Percentiles rank a stretch among this genome's conserved stretches.
phyloP scores from a whole-genome alignment of 495 filamentous ascomycete species.

The Echria macrotheca region DNA sequence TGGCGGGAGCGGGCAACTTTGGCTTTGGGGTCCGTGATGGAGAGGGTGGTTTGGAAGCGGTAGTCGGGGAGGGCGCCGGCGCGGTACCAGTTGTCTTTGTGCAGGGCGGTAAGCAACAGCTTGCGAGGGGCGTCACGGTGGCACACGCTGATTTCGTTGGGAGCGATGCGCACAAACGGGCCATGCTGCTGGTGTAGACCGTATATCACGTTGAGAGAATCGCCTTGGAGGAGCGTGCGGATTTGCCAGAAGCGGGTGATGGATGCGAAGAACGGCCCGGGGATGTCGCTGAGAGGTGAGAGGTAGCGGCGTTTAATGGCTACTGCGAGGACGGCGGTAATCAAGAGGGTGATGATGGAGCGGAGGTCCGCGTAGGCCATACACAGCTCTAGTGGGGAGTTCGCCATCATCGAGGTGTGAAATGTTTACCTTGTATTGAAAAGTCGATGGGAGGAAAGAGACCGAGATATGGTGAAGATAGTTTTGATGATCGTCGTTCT shows the following conservation, averaged over 20 bases:
- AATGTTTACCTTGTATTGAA: neutral
- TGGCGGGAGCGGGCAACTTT: slow-evolving; percentile 32
- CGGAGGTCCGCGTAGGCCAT: neutral
- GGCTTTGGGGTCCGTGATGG: slow-evolving; percentile 31
- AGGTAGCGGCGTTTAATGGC: slow-evolving; percentile 7
- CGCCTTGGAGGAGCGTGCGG: neutral
- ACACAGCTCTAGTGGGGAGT: neutral
- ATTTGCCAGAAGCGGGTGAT: slow-evolving; percentile 4
- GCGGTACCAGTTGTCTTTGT: slow-evolving; percentile 26
- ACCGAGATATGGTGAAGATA: too few relatives aligned
- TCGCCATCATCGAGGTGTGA: neutral
- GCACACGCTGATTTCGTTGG: slow-evolving; percentile 45
- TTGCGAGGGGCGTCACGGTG: slow-evolving; percentile 40
- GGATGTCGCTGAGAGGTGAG: slow-evolving; percentile 6
- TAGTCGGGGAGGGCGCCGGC: slow-evolving; percentile 36
- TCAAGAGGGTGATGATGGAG: neutral
- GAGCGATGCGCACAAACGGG: slow-evolving; percentile 42
- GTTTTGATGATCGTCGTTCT: too few relatives aligned
- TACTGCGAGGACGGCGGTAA: neutral
- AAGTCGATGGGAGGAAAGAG: too few relatives aligned
- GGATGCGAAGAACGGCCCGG: slow-evolving; percentile 8
- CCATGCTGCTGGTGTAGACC: slow-evolving; percentile 21
- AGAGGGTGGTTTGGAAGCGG: slow-evolving; percentile 40
- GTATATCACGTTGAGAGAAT: slow-evolving; percentile 1
- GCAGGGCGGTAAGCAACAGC: slow-evolving; percentile 20